phyloP scores from a whole-genome alignment of 305 asterid species.

The Fraxinus dipetala region DNA sequence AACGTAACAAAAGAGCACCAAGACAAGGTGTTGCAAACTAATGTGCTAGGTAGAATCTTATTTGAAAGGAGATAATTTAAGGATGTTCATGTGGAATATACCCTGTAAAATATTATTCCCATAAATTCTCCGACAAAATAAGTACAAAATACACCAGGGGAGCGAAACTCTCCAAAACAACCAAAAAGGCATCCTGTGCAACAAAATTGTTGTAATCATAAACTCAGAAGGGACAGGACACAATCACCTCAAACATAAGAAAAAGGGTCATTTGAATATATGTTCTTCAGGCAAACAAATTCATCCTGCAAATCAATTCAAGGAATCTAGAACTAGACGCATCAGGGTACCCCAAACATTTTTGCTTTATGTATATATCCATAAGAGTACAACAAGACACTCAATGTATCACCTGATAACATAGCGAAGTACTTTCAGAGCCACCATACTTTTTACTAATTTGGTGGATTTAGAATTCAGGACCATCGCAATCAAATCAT shows the following conservation, averaged over 20 bases:
- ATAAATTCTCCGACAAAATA: not conserved
- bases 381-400: constrained; percentile 22
- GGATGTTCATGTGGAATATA: not conserved
- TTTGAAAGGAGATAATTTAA: not conserved
- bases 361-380: constrained; percentile 23
- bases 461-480: constrained; percentile 18
- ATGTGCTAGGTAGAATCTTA: not conserved
- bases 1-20: not conserved
- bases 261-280: not conserved
- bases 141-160: not conserved
- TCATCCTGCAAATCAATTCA: constrained; percentile 25
- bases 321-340: constrained; percentile 17
- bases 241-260: constrained; percentile 1
- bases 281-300: constrained; percentile 8
- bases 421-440: constrained; percentile 17
- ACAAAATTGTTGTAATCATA: not conserved
- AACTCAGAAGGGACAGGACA: not conserved
- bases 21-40: not conserved
- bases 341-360: constrained; percentile 12
- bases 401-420: constrained; percentile 17
- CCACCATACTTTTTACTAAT: constrained; percentile 17
- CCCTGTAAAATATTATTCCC: not conserved
- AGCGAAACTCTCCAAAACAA: not conserved
- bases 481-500: constrained; percentile 8
- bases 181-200: not conserved